A percentile compares a stretch with the other conserved stretches of the same genome.
Evolutionary conservation across 805 yeast species (phyloP).

Genomic region (Candida vaughaniae): DNA sequence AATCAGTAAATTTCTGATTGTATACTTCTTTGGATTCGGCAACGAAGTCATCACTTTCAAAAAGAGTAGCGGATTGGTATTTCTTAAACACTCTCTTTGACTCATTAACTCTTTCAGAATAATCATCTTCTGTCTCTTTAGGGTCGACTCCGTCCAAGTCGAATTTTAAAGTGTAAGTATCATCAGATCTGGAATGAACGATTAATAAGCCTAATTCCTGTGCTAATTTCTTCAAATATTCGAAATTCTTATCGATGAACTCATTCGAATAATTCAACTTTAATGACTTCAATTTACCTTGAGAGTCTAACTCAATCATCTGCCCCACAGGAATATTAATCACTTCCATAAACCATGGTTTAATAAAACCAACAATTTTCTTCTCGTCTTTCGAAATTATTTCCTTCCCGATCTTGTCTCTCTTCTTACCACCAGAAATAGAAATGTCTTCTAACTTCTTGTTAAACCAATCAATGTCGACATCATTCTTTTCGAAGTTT

Average conservation of each 20-base stretch:
- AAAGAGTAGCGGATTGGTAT: conserved; percentile 62
- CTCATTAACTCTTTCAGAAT: conserved; percentile 48
- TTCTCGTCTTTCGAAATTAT: conserved; percentile 70
- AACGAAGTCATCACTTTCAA: conserved; percentile 57
- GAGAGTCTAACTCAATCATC: conserved; percentile 29
- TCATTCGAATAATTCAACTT: conserved; percentile 33
- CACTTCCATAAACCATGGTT: conserved; percentile 48
- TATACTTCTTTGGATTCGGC: conserved; percentile 58
- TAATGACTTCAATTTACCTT: conserved; percentile 23
- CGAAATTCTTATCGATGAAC: conserved; percentile 48
- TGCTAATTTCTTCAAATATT: conserved; percentile 63
- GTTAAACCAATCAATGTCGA: conserved; percentile 91
- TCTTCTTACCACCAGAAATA: conserved; percentile 65
- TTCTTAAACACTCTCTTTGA: conserved; percentile 56
- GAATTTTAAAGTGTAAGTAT: conserved; percentile 56
- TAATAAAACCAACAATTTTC: conserved; percentile 60
- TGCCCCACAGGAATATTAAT: conserved; percentile 30
- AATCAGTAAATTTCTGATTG: conserved; percentile 66
- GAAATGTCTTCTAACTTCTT: conserved; percentile 78
- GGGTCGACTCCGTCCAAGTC: conserved; percentile 77
- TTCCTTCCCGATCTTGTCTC: conserved; percentile 64
- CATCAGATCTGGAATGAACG: conserved; percentile 58
- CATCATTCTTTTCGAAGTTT: conserved; percentile 79
- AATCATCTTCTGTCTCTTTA: conserved; percentile 65
- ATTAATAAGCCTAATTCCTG: conserved; percentile 65